Evolutionary conservation across 331 rosid genomes (phyloP), one percentile per base, ranked within the genome.

Genomic region (Acacia concinna): DNA sequence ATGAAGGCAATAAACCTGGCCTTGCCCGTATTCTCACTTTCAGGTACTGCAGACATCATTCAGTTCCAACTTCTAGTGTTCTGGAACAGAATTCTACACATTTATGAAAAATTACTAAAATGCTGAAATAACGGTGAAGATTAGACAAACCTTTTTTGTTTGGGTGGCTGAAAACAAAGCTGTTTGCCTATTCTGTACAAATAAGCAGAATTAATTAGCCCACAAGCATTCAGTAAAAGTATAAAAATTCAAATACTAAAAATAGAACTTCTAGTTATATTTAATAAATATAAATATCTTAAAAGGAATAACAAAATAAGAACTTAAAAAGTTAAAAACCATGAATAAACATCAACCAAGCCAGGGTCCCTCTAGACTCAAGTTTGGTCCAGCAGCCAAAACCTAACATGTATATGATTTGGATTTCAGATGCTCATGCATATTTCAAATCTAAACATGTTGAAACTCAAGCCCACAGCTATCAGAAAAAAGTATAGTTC

Each of bases 161-260:
- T 95, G 98, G 31, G 97, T 95, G 59, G 99, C 97, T 25, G 99
- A 95, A 84, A 95, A 95, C 68, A 95, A 84, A 81, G 97, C 93
- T 6, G 97, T 91, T 89, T 93, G 97, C 88, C 98, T 89, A 81
- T 71, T 81, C 97, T 94, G 98, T 89, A 87, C 49, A 81, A 30
- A 72, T 68, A 75, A 78, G 38, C 46, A 69, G 73, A 75, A 64
- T 30, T 27, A 83, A 81, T 85, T 74, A 85, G 85, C 59, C 59
- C 37, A 71, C 18, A 31, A 12, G 52, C 13, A 63, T 54, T 54
- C 28, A 70, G 69, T 25, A 64, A 57, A n/a, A 78, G 21, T 20
- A 34, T 27, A 13, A 0, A 43, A 43, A 25, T 12, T 51, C 30
- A 52, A 18, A 18, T 20, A 51, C 40, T 28, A 77, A 12, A 47